Percentiles rank a stretch among this genome's conserved stretches.
phyloP scores from a whole-genome alignment of 768 basidiomycete genomes.

The Termitomyces sp. region DNA sequence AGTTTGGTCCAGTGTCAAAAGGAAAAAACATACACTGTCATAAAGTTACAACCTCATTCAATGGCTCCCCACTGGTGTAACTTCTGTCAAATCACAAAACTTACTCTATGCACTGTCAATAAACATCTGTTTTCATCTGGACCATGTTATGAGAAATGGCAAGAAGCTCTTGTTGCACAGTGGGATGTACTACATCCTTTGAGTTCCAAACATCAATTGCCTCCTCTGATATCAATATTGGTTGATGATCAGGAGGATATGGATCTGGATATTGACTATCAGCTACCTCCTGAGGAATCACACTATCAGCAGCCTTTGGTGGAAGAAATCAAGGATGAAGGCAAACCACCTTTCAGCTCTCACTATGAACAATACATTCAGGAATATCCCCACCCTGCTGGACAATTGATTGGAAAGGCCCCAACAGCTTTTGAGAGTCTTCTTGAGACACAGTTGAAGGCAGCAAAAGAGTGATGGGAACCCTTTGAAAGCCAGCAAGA shows the following conservation, averaged over 20 bases:
- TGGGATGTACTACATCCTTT: neutral
- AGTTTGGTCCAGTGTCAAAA: no score
- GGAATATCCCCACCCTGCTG: neutral
- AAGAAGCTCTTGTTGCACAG: neutral
- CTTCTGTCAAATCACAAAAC: slow-evolving; percentile 2
- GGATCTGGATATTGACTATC: neutral
- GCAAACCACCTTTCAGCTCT: neutral
- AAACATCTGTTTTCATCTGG: neutral
- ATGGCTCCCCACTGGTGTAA: neutral
- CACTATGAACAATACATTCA: neutral
- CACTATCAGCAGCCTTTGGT: neutral
- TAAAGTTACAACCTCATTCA: neutral
- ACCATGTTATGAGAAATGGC: neutral
- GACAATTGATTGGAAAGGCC: neutral
- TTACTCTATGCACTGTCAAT: neutral
- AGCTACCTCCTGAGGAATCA: neutral
- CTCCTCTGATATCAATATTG: no score
- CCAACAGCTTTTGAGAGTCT: neutral
- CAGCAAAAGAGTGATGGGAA: neutral
- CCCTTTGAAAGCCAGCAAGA: slow-evolving; percentile 21
- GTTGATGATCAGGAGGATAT: no score
- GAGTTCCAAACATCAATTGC: neutral
- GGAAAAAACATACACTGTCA: neutral
- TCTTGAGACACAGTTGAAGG: neutral
- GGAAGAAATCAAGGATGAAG: neutral